A percentile compares a stretch with the other conserved stretches of the same genome.
Conservation (phyloP, 2,329 filamentous ascomycete species). For the Paradendryphiella salina region DNA sequence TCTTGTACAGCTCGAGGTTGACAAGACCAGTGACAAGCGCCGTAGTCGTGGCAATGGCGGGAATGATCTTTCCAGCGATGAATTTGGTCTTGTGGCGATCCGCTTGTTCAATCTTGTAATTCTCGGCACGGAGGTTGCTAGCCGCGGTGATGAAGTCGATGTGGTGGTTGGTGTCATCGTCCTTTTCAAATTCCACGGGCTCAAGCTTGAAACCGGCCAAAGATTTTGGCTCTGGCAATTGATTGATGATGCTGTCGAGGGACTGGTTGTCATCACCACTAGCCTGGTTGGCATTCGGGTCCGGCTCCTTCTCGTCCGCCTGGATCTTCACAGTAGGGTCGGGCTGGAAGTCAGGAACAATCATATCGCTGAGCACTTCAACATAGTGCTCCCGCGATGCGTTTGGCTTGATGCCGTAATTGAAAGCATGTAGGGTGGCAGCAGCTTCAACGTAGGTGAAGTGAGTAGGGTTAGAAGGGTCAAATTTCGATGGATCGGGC, state of each 20-base stretch:
- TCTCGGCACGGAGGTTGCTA: conserved; percentile 93
- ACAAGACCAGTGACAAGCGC: conserved; percentile 93
- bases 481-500: conserved; percentile 87
- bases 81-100: conserved; percentile 99
- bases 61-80: conserved; percentile 99
- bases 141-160: conserved; percentile 99
- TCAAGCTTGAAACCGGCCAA: conserved; percentile 86
- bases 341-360: conserved; percentile 91
- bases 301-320: conserved; percentile 90
- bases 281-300: conserved; percentile 73
- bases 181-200: conserved; percentile 97
- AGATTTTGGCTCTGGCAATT: conserved; percentile 76
- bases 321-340: conserved; percentile 94
- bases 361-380: conserved; percentile 85
- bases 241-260: conserved; percentile 69
- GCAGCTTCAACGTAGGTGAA: conserved; percentile 84
- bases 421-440: conserved; percentile 93
- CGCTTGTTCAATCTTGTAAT: conserved; percentile 93
- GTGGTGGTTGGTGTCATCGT: conserved; percentile 96
- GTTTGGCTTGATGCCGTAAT: conserved; percentile 93
- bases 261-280: conserved; percentile 74
- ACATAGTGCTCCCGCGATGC: conserved; percentile 71
- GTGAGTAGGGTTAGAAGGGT: conserved; percentile 81
- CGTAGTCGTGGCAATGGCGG: conserved; percentile 95
- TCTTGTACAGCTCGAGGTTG: conserved; percentile 91